These are phyloP conservation scores for Hepatocystis sp. DNA, from an alignment of 169 alveolate species.

Conservation along the genomic window DNA sequence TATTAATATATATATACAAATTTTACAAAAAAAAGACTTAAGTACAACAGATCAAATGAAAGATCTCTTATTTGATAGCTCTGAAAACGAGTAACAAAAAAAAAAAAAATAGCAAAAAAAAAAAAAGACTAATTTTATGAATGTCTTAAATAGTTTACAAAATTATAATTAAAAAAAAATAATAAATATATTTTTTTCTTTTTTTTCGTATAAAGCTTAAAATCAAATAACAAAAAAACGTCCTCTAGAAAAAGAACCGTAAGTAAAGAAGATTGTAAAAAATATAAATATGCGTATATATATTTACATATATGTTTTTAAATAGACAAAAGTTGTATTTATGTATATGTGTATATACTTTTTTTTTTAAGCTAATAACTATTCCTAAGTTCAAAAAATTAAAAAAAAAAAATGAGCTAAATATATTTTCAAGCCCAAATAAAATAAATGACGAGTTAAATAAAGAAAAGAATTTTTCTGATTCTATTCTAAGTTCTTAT, in stretches of 20 bases:
- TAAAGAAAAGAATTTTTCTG: conserved; percentile 38
- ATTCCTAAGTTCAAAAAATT: conserved; percentile 13
- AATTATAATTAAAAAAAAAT: neutral
- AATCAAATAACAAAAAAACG: conserved; percentile 38
- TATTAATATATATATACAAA: too few relatives aligned
- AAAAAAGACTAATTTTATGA: neutral
- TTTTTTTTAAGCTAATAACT: conserved; percentile 35
- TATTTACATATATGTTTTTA: conserved; percentile 1
- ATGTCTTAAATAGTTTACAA: too few relatives aligned
- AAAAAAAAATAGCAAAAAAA: neutral
- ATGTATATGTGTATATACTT: neutral
- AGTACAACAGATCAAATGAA: conserved; percentile 15
- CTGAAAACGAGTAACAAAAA: conserved; percentile 48
- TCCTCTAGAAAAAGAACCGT: conserved; percentile 64
- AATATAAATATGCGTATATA: neutral
- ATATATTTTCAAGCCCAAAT: conserved; percentile 60
- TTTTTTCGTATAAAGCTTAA: conserved; percentile 10
- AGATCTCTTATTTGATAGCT: conserved; percentile 5
- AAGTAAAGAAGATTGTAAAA: conserved; percentile 5
- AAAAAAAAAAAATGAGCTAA: conserved; percentile 51
- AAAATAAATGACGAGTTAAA: conserved; percentile 35
- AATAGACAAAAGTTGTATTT: neutral
- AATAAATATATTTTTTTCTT: neutral
- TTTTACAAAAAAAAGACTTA: neutral
- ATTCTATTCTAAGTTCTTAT: conserved; percentile 56